These are phyloP conservation scores for Candida maesae DNA, from an alignment of 805 yeast genomes.

Conservation along the genomic window DNA sequence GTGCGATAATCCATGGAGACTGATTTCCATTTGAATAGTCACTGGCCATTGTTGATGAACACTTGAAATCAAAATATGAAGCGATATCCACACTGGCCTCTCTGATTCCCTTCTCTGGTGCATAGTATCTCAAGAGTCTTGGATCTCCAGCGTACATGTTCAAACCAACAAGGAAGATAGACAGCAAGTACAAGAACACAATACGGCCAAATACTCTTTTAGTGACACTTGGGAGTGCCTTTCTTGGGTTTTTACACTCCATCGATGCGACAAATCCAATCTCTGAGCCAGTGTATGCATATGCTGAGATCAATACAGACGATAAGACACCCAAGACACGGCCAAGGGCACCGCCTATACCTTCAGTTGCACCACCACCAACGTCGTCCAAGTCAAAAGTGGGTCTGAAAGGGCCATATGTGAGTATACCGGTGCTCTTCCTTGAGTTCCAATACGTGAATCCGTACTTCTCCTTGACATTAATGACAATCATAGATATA, in stretches of 20 bases:
- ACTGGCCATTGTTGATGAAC: constrained; percentile 4
- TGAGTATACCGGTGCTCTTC: constrained; percentile 43
- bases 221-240: constrained; percentile 73
- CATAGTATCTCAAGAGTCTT: constrained; percentile 52
- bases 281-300: constrained; percentile 80
- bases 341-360: constrained; percentile 60
- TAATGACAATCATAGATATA: constrained; percentile 60
- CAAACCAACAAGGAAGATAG: constrained; percentile 65
- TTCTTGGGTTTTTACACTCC: constrained; percentile 79
- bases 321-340: constrained; percentile 56
- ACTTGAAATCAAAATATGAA: constrained; percentile 7
- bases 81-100: constrained; percentile 1
- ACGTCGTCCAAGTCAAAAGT: constrained; percentile 61
- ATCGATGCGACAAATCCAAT: constrained; percentile 81
- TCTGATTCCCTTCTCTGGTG: constrained; percentile 14
- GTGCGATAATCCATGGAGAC: constrained; percentile 57
- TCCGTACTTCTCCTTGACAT: constrained; percentile 50
- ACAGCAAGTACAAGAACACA: constrained; percentile 57
- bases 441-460: constrained; percentile 63
- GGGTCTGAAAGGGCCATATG: constrained; percentile 73
- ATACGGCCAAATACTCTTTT: constrained; percentile 71
- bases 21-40: constrained; percentile 34
- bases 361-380: constrained; percentile 50
- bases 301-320: constrained; percentile 62
- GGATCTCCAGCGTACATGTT: constrained; percentile 80